Conservation (phyloP, 768 basidiomycete genomes). For the Termitomyces sp. region DNA sequence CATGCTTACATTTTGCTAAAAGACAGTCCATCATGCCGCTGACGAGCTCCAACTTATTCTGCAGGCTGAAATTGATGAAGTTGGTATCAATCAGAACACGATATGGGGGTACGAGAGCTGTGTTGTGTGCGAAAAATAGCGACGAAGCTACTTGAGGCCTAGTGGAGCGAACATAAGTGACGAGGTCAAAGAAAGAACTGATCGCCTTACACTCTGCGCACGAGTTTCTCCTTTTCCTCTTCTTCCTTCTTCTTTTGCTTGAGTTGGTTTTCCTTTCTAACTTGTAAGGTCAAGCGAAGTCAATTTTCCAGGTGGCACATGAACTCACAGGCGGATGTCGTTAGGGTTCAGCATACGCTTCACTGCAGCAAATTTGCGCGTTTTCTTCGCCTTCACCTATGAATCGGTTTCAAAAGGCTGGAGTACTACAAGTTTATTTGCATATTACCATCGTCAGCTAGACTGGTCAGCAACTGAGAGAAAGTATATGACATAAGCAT, state of each 20-base stretch:
- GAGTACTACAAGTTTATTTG: not conserved
- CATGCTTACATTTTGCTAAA: constrained; percentile 82
- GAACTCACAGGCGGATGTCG: constrained; percentile 81
- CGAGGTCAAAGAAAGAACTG: not conserved
- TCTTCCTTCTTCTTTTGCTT: constrained; percentile 86
- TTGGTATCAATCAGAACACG: constrained; percentile 98
- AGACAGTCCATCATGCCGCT: constrained; percentile 99
- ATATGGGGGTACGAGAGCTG: constrained; percentile 93
- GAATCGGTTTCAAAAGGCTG: not conserved
- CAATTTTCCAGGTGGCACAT: not conserved
- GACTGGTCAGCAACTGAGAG: not conserved
- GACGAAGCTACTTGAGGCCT: constrained; percentile 88
- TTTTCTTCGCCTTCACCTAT: constrained; percentile 89
- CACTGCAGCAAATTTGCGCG: constrained; percentile 89
- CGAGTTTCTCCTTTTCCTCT: constrained; percentile 71
- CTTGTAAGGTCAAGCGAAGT: constrained; percentile 6
- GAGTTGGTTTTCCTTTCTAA: constrained; percentile 88
- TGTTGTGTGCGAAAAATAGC: constrained; percentile 92
- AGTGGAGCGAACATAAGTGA: not conserved
- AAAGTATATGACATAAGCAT: constrained; percentile 5
- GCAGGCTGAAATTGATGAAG: constrained; percentile 97
- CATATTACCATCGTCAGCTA: not conserved
- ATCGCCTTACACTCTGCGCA: constrained; percentile 68
- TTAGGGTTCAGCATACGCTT: constrained; percentile 93
- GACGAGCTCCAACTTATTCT: constrained; percentile 94